Evolutionary conservation across 306 rosid species (phyloP), one percentile per base, ranked within the genome.

Genomic region (Acacia confusa): DNA sequence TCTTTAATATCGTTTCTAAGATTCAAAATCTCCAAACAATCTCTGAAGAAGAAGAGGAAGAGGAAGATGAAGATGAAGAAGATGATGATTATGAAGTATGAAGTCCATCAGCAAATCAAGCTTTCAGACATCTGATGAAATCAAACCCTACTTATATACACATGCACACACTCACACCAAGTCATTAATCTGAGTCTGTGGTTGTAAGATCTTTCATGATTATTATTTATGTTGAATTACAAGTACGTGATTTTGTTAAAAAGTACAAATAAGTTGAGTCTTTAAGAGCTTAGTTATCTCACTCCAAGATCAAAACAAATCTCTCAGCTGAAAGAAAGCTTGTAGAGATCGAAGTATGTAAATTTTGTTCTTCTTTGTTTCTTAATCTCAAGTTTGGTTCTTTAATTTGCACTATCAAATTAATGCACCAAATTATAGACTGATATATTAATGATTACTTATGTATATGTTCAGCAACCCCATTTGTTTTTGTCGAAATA

Each of bases 1-100:
- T 53, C 66, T 16, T 70, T 41, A 55, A 20, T 55, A 22, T 72
- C 12, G 69, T 61, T 55, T 53, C 77, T 41, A 86, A 83, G 78
- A 13, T 77, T 48, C 85, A 78, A 7, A 40, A 83, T 24, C 44
- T 71, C 44, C 61, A 81, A 63, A 87, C 90, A 50, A 85, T 88
- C 22, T 58, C 69, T 15, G 90, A 90, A 75, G 94, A 88, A n/a
- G 86, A 58, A 1, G 82, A 83, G 13, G 85, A 58, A 0, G 82
- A 78, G 1, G 82, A 65, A 0, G 77, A 84, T 0, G 94, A 86
- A 17, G 86, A 58, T 0, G 83, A 74, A 3, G 82, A 65, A 0
- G 43, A 17, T 0, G 79, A 82, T 10, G 55, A 48, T 8, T 9
- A 53, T 0, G 27, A n/a, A 7, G 61, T 24, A 68, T 22, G 79